Evolutionary conservation across 2,329 filamentous ascomycete genomes (phyloP), one percentile per base, ranked within the genome.

Genomic region (Alternaria arborescens): DNA sequence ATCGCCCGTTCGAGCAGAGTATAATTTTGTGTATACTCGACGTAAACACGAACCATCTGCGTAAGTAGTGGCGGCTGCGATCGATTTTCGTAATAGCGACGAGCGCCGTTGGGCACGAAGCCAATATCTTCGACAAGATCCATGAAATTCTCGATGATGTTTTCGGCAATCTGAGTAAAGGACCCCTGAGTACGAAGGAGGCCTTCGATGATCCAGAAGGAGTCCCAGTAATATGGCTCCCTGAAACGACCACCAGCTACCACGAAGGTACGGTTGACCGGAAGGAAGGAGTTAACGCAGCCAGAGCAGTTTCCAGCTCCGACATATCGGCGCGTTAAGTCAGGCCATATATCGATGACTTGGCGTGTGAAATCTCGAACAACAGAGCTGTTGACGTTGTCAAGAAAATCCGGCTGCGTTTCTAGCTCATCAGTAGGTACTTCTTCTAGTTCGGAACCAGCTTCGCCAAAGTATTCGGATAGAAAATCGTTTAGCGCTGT

Each of bases 161-260:
- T 89, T 71, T 82, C 83, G 4, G 88, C 85, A 61, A 91, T 89
- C 34, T 86, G 76, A 7, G 85, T 84, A 63, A 90, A 91, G 44
- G 84, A 84, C 38, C 88, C 89, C 16, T 87, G 84, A 0, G 88
- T 90, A 47, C 88, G 84, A 34, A 91, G 77, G 24, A 91, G 81
- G 24, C 89, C 89, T 76, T 89, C 85, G 47, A 91, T 68, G 50
- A 90, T 89, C 88, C 87, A 90, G 78, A 86, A 90, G 32, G 87
- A 88, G 74, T 91, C 88, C 88, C 88, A 91, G 75, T 91, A 91
- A 72, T 91, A 91, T 2, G 87, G 84, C 76, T 91, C 89, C 34
- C 88, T 82, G 80, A 91, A 91, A 30, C 89, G 86, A n/a, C 89
- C 88, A 12, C 88, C 88, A 4, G 88, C 88, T 16, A 91, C 84